Base-by-base conservation (phyloP, 2,329 filamentous ascomycete species). In the Neonectria neomacrospora region DNA sequence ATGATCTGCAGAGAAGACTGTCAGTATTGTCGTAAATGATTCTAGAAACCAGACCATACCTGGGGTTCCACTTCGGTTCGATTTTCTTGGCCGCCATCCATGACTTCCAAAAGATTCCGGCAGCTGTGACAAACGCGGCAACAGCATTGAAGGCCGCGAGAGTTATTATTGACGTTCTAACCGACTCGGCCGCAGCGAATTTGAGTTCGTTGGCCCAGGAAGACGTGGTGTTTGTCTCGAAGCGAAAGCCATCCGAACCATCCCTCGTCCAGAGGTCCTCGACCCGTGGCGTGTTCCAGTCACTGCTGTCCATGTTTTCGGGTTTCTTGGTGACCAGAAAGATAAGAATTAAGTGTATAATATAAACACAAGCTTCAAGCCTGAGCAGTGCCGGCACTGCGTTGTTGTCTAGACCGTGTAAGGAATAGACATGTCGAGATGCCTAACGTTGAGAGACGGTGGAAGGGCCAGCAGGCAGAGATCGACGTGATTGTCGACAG, bases 131-230 rank as follows among this genome's bases (percentile, higher is more conserved):
- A 60, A 87, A 82, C 5, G 87, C 86, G 18, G 85, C 85, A 55
- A 88, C 73, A 22, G 86, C 81, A 74, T 90, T 90, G 78, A 90
- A 89, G 58, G 81, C 77, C 37, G 87, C 84, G 58, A 90, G 80
- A 63, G 89, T 86, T 59, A 90, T 84, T 45, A 86, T 86, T 23
- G 87, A 88, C 18, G 85, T 88, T 68, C 88, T 82, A 70, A 88
- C 81, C 34, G 86, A 88, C 71, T 83, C 87, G 65, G 83, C 82
- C 16, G 83, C 80, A 30, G 82, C 81, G 66, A 87, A 85, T 61
- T 78, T 80, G 67, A 87, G 80, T 66, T 85, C 74, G 70, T 85
- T 84, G 68, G 85, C 81, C 65, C 85, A 75, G 41, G 80, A 75
- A 41, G 80, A 79, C 6, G 82, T 81, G 32, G 78, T 77, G 72